Base-by-base conservation (phyloP, 768 basidiomycete species). In the Rossbeevera mucosa region DNA sequence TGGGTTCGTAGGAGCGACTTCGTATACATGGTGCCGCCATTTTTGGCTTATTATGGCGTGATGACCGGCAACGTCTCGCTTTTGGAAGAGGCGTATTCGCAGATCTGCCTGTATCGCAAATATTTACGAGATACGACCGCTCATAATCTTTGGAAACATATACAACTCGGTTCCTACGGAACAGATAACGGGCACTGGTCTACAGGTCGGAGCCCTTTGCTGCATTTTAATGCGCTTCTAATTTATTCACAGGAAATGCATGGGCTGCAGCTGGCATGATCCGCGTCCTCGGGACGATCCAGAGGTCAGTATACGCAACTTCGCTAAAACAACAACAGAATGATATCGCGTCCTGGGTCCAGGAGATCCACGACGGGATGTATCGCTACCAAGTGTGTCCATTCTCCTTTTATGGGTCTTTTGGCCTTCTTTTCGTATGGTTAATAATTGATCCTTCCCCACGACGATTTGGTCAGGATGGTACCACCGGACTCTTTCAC, bases 241-340 rank as follows among this genome's bases (percentile, higher is more conserved):
- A 36, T 36, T 8, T 9, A n/a, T 4, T 36, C 11, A 4, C 45
- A 87, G 91, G 91, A 0, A 93, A 94, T 51, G 92, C 74, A 3
- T 95, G 93, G 93, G 93, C 88, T 0, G 89, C 90, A 0, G 86
- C 83, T 16, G 92, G 93, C 1, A 92, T 92, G 79, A 72, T 90
- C 9, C 83, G 92, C 6, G 92, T 94, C 3, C 73, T 88, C 1
- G 83, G 80, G 2, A 92, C 89, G 1, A 84, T 92, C 52, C 73
- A 79, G 57, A 71, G 79, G 28, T 88, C 88, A 0, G 69, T 76
- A 45, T 89, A 74, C 54, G 71, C 77, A 1, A 71, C 71, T 26
- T 62, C 68, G 7, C 66, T 90, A 53, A 62, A 73, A 47, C 69
- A 62, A 14, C 72, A 90, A 64, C 79, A 82, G 56, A 70, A 66